Evolutionary conservation across 768 basidiomycete genomes (phyloP), one percentile per base, ranked within the genome.

Genomic region (Krasilnikovozyma curviuscula): DNA sequence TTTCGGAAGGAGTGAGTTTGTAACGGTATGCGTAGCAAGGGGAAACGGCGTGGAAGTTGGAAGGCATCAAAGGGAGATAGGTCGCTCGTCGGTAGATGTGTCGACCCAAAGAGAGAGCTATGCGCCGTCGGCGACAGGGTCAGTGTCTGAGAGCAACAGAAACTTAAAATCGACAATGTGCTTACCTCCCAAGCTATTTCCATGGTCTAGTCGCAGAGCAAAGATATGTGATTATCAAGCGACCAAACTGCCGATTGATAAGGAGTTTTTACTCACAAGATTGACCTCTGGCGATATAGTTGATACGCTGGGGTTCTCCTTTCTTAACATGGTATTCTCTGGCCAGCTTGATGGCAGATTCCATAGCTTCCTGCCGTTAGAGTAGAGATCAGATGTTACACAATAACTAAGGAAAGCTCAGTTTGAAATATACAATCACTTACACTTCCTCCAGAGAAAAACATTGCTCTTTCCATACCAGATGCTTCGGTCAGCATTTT

Each of bases 321-420:
- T n/a, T n/a, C n/a, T n/a, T 10, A 14, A 10, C 27, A 2, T 4
- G 13, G 1, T 58, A 80, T 78, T 85, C 83, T 57, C 78, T 73
- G 27, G 77, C 74, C 3, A 83, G 71, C 64, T 89, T 89, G 47
- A 86, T 69, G n/a, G 75, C 78, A 49, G 75, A 73, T 55, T 89
- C 85, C 79, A 85, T 81, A 0, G 84, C 83, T 63, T 89, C 85
- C n/a, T n/a, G n/a, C n/a, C n/a, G n/a, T n/a, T n/a, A n/a, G n/a
- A n/a, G n/a, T n/a, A n/a, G n/a, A n/a, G n/a, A n/a, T n/a, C n/a
- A n/a, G n/a, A n/a, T n/a, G n/a, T n/a, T n/a, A n/a, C n/a, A n/a
- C n/a, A n/a, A n/a, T n/a, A n/a, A n/a, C n/a, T n/a, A n/a, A n/a
- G n/a, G n/a, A n/a, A n/a, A n/a, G n/a, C n/a, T n/a, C n/a, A n/a